phyloP scores from a whole-genome alignment of 306 rosid genomes.

The Ziziphus jujuba region DNA sequence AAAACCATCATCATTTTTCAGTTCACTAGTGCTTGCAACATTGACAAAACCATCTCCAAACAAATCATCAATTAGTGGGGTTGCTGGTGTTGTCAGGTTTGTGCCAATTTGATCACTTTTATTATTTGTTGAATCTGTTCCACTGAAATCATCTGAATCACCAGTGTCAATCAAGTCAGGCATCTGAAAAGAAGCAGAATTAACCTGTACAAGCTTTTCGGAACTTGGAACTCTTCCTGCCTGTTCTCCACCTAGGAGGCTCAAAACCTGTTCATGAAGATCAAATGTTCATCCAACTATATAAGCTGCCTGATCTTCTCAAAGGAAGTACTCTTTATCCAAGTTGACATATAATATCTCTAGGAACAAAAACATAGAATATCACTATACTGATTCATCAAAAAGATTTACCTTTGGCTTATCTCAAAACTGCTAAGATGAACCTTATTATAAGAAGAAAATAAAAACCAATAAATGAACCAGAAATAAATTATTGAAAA shows the following conservation, averaged over 20 bases:
- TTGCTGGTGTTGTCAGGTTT: conserved; percentile 42
- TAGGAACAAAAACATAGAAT: too few relatives aligned
- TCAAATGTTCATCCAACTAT: conserved; percentile 6
- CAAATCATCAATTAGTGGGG: conserved; percentile 75
- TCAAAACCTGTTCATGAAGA: conserved; percentile 65
- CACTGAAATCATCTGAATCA: conserved; percentile 47
- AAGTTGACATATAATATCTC: too few relatives aligned
- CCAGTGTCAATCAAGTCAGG: conserved; percentile 89
- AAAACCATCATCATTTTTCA: conserved; percentile 53
- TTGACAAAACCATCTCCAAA: conserved; percentile 67
- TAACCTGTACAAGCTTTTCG: conserved; percentile 51
- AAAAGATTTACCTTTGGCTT: not conserved
- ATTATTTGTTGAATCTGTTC: conserved; percentile 34
- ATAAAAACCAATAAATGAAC: not conserved
- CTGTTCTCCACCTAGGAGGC: conserved; percentile 73
- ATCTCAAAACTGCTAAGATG: not conserved
- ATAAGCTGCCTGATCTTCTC: not conserved
- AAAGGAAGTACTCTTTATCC: not conserved
- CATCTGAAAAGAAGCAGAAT: conserved; percentile 47
- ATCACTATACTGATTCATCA: too few relatives aligned
- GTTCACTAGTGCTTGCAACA: conserved; percentile 41
- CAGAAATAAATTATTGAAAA: not conserved
- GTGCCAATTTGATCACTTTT: conserved; percentile 40
- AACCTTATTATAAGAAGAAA: not conserved
- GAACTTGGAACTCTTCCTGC: conserved; percentile 41